Evolutionary conservation across 345 rosid species (phyloP), one percentile per base, ranked within the genome.

Genomic region (Salix brachista): DNA sequence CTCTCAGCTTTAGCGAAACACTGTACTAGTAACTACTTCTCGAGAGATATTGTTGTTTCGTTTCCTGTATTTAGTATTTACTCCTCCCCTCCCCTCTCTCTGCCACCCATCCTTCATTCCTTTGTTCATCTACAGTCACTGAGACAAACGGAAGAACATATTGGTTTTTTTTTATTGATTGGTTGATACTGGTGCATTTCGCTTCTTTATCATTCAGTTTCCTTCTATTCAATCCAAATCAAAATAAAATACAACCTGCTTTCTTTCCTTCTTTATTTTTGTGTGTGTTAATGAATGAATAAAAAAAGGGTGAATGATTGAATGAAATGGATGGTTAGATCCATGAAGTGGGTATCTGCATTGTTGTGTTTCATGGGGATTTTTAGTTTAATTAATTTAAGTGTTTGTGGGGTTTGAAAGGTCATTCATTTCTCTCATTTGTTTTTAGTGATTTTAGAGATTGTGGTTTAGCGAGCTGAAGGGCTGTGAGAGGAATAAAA

Each of bases 301-400:
- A 58, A 58, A 23, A 5, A 6, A 52, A 19, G 19, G 64, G 64
- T 23, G 28, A 23, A 58, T 58, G 64, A 23, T 10, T 58, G 26
- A 3, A 58, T 48, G 18, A 6, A 74, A 56, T 83, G 52, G 77
- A 67, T 70, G 74, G 37, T 73, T 80, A 72, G 90, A 85, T 86
- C 88, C 81, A 84, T 89, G 76, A 82, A 67, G 34, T 81, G 17
- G 54, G 68, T 68, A 62, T 72, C 85, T 64, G 89, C 91, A 87
- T 85, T 85, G 86, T 69, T 66, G 42, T 14, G 61, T 73, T 85
- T 85, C 73, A 72, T 30, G 73, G 74, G 37, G 75, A 48, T 50
- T 74, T 80, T 76, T 30, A 65, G 3, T 56, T 56, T 9, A 56
- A n/a, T 56, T n/a, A 23, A 56, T 56, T 56, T 65, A 37, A 44